Evolutionary conservation across 345 rosid species (phyloP), one percentile per base, ranked within the genome.

Genomic region (Rhodomyrtus tomentosa): DNA sequence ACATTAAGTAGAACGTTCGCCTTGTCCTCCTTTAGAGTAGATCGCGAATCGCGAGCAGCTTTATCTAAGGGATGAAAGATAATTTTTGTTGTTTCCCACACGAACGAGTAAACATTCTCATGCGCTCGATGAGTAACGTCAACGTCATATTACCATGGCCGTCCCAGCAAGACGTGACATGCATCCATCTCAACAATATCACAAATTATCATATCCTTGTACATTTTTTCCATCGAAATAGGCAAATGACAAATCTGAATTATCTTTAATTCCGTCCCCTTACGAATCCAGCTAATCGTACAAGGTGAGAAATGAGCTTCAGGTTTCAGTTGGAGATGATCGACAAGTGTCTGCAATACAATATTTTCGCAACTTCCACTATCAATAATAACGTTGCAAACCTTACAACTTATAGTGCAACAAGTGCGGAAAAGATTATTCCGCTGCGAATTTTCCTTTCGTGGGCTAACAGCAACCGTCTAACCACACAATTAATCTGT

Each of bases 181-280:
- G 84, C 87, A 55, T 84, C 86, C 83, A 79, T 84, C 4, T 85
- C 51, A 1, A 81, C 58, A 10, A n/a, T n/a, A n/a, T n/a, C n/a
- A n/a, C n/a, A n/a, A n/a, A n/a, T n/a, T n/a, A n/a, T n/a, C n/a
- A n/a, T n/a, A n/a, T n/a, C n/a, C n/a, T n/a, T n/a, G n/a, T n/a
- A n/a, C n/a, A n/a, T n/a, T n/a, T n/a, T n/a, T n/a, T n/a, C n/a
- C n/a, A n/a, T n/a, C n/a, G n/a, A n/a, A n/a, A n/a, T n/a, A n/a
- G n/a, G n/a, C n/a, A n/a, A n/a, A n/a, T n/a, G n/a, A n/a, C n/a
- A n/a, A n/a, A n/a, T n/a, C n/a, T n/a, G n/a, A n/a, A n/a, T n/a
- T n/a, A n/a, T n/a, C n/a, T n/a, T n/a, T n/a, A n/a, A n/a, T n/a
- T n/a, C n/a, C n/a, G n/a, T n/a, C n/a, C n/a, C n/a, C n/a, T n/a